Evolutionary conservation across 805 yeast genomes (phyloP).

Genomic region (Candida caryicola): DNA sequence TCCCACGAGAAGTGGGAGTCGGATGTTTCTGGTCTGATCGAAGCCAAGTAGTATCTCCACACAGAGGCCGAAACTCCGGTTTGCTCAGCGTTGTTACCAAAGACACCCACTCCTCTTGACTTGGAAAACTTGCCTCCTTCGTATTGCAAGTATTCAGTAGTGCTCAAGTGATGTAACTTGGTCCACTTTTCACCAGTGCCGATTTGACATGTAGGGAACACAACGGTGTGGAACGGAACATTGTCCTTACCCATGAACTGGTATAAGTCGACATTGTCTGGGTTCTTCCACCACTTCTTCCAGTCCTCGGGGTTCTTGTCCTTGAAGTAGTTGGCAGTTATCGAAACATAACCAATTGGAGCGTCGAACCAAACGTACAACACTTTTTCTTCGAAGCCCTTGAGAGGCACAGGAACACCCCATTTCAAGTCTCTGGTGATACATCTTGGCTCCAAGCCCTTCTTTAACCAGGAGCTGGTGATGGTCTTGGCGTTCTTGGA

Average conservation of each 20-base stretch:
- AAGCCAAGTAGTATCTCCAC: slow-evolving; percentile 94
- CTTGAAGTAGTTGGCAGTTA: slow-evolving; percentile 82
- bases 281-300: slow-evolving; percentile 92
- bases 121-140: slow-evolving; percentile 98
- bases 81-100: slow-evolving; percentile 95
- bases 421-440: slow-evolving; percentile 95
- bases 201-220: slow-evolving; percentile 88
- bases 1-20: slow-evolving; percentile 98
- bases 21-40: slow-evolving; percentile 90
- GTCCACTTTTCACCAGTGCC: slow-evolving; percentile 93
- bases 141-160: slow-evolving; percentile 95
- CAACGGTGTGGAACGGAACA: slow-evolving; percentile 98
- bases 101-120: slow-evolving; percentile 97
- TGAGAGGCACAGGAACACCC: slow-evolving; percentile 98
- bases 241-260: slow-evolving; percentile 99
- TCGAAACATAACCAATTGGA: slow-evolving; percentile 92
- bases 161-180: slow-evolving; percentile 80
- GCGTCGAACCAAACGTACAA: slow-evolving; percentile 99
- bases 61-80: slow-evolving; percentile 89
- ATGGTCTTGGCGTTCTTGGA: slow-evolving; percentile 86
- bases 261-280: slow-evolving; percentile 82
- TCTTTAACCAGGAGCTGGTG: slow-evolving; percentile 90
- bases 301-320: slow-evolving; percentile 48
- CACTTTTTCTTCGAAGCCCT: slow-evolving; percentile 83
- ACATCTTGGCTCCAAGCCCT: slow-evolving; percentile 90